A percentile compares a stretch with the other conserved stretches of the same genome.
Conservation (phyloP, 148 eudicot genomes). For the Rheum nobile region DNA sequence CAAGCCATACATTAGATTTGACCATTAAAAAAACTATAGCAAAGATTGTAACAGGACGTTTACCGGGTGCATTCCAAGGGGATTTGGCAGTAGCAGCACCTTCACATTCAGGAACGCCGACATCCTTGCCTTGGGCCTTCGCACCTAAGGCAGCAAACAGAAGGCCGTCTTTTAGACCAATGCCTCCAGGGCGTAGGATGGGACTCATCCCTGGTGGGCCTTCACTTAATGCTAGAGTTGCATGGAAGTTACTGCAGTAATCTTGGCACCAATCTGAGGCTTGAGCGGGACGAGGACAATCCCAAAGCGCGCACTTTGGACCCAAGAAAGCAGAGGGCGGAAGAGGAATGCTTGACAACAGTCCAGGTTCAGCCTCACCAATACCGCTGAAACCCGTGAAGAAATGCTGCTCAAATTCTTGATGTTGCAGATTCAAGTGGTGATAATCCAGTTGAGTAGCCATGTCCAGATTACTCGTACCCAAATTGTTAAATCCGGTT, state of each 20-base stretch:
- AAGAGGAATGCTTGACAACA: conserved; percentile 44
- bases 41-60: conserved; percentile 6
- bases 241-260: conserved; percentile 76
- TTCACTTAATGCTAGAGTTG: conserved; percentile 66
- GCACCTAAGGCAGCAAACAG: conserved; percentile 88
- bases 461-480: conserved; percentile 29
- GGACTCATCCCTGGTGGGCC: conserved; percentile 90
- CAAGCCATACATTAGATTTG: too few species aligned
- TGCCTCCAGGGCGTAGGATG: conserved; percentile 87
- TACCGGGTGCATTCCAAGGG: conserved; percentile 98
- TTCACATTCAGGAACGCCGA: conserved; percentile 93
- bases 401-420: conserved; percentile 38
- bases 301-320: conserved; percentile 97
- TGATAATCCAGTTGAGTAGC: conserved; percentile 48
- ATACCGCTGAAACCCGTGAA: conserved; percentile 36
- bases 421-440: conserved; percentile 38
- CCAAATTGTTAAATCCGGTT: conserved; percentile 33
- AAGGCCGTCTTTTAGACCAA: conserved; percentile 75
- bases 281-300: conserved; percentile 89
- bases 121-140: conserved; percentile 74
- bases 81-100: conserved; percentile 96
- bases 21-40: not conserved
- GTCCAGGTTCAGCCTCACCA: conserved; percentile 34
- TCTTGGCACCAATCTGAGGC: conserved; percentile 70
- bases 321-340: conserved; percentile 93